Evolutionary conservation across 2,329 filamentous ascomycete genomes (phyloP).

Genomic region (Paradendryphiella salina): DNA sequence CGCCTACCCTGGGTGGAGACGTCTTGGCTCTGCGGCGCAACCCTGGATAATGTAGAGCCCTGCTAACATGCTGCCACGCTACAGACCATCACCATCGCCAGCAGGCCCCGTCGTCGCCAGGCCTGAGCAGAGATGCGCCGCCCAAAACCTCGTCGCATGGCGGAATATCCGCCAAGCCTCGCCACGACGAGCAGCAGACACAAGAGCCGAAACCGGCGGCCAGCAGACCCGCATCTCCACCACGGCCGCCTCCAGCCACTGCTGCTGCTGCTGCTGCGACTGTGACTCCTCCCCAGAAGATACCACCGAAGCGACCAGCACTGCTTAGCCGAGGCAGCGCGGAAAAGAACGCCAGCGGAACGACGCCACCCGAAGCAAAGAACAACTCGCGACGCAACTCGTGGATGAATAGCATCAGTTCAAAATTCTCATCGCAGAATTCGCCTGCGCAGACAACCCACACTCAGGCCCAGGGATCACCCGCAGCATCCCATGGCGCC

Average conservation of each 20-base stretch:
- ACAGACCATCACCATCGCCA: slow-evolving; percentile 45
- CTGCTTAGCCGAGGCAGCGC: slow-evolving; percentile 49
- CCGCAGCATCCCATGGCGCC: slow-evolving; percentile 48
- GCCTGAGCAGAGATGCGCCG: slow-evolving; percentile 38
- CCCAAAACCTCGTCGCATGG: slow-evolving; percentile 44
- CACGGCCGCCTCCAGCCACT: slow-evolving; percentile 28
- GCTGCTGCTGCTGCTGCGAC: slow-evolving; percentile 20
- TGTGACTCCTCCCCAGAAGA: slow-evolving; percentile 30
- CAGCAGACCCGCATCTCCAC: slow-evolving; percentile 34
- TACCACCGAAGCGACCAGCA: slow-evolving; percentile 46
- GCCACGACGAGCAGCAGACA: slow-evolving; percentile 22
- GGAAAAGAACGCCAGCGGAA: slow-evolving; percentile 40
- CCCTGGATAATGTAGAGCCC: slow-evolving; percentile 12
- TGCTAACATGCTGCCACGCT: slow-evolving; percentile 22
- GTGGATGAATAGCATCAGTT: slow-evolving; percentile 92
- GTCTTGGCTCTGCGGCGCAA: slow-evolving; percentile 22
- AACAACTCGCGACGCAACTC: slow-evolving; percentile 64
- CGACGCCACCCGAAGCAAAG: slow-evolving; percentile 37
- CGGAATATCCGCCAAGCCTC: slow-evolving; percentile 28
- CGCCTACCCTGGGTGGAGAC: slow-evolving; percentile 31
- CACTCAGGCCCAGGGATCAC: slow-evolving; percentile 40
- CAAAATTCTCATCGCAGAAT: slow-evolving; percentile 76
- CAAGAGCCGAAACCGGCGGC: slow-evolving; percentile 17
- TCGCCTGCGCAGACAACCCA: slow-evolving; percentile 40
- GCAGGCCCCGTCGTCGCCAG: slow-evolving; percentile 43